Percentiles rank a stretch among this genome's conserved stretches.
phyloP scores from a whole-genome alignment of 1,139 yeast genomes.

The Pichia sp. region DNA sequence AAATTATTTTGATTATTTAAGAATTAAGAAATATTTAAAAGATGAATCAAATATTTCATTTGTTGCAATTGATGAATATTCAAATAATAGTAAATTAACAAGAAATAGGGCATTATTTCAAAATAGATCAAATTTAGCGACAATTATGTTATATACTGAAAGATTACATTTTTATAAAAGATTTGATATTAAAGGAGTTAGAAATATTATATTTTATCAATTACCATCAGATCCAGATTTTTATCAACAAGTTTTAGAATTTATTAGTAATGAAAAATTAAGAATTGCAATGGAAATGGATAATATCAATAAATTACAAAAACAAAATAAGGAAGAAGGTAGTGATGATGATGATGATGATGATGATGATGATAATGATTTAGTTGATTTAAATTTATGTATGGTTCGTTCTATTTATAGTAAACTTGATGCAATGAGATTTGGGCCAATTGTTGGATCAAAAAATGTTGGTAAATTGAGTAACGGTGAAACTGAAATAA shows the following conservation, averaged over 20 bases:
- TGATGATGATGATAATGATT: slow-evolving; percentile 29
- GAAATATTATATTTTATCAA: slow-evolving; percentile 73
- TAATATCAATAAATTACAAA: slow-evolving; percentile 7
- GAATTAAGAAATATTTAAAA: slow-evolving; percentile 67
- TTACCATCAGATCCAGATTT: slow-evolving; percentile 81
- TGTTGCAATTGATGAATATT: slow-evolving; percentile 75
- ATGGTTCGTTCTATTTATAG: slow-evolving; percentile 64
- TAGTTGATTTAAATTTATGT: slow-evolving; percentile 56
- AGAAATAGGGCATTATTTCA: slow-evolving; percentile 63
- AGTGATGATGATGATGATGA: slow-evolving; percentile 25
- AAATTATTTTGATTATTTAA: slow-evolving; percentile 76
- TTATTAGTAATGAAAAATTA: slow-evolving; percentile 44
- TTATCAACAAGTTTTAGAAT: slow-evolving; percentile 65
- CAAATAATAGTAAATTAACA: slow-evolving; percentile 62
- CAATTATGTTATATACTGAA: slow-evolving; percentile 79
- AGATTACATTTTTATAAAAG: slow-evolving; percentile 90
- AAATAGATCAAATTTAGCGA: slow-evolving; percentile 32
- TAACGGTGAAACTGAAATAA: slow-evolving; percentile 63
- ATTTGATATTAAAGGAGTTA: slow-evolving; percentile 80
- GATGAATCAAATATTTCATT: slow-evolving; percentile 56
- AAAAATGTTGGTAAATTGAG: slow-evolving; percentile 64
- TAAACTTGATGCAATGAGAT: slow-evolving; percentile 71
- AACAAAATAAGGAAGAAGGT: slow-evolving; percentile 9
- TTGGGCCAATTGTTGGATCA: slow-evolving; percentile 84
- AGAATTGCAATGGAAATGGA: slow-evolving; percentile 31